Percentiles rank a stretch among this genome's conserved stretches.
Evolutionary conservation across 2,329 filamentous ascomycete species (phyloP).

Genomic region (Xylariaceae sp.): DNA sequence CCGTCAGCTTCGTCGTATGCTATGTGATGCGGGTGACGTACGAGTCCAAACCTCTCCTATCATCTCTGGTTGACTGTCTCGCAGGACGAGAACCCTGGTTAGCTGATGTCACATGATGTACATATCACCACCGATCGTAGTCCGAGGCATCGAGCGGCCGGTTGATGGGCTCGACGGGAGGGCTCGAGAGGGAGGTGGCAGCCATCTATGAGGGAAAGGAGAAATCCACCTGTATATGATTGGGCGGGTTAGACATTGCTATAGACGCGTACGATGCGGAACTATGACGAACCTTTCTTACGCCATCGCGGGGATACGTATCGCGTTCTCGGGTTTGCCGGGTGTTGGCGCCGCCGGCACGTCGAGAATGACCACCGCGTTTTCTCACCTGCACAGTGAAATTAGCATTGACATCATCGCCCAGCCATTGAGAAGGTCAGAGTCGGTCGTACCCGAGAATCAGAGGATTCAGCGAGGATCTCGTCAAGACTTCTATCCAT

Average conservation of each 20-base stretch:
- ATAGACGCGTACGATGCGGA: slow-evolving; percentile 21
- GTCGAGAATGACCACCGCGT: slow-evolving; percentile 27
- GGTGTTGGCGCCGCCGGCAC: slow-evolving; percentile 23
- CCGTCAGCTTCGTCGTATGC: slow-evolving; percentile 23
- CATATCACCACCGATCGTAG: slow-evolving; percentile 33
- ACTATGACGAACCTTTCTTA: slow-evolving; percentile 69
- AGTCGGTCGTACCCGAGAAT: slow-evolving; percentile 28
- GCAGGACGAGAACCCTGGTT: slow-evolving; percentile 46
- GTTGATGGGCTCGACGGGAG: slow-evolving; percentile 30
- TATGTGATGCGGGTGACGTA: slow-evolving; percentile 36
- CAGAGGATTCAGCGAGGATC: slow-evolving; percentile 34
- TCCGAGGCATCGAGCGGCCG: slow-evolving; percentile 33
- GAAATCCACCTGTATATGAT: slow-evolving; percentile 30
- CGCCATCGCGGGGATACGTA: slow-evolving; percentile 67
- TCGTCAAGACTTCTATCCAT: slow-evolving; percentile 35
- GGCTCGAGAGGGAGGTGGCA: slow-evolving; percentile 26
- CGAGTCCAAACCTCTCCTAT: slow-evolving; percentile 64
- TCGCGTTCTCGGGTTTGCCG: slow-evolving; percentile 36
- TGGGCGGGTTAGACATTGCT: slow-evolving; percentile 14
- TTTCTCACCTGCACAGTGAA: slow-evolving; percentile 14
- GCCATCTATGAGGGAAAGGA: slow-evolving; percentile 31
- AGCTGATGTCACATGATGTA: slow-evolving; percentile 38
- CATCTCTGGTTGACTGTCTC: slow-evolving; percentile 49
- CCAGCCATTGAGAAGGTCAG: not conserved
- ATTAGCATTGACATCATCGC: slow-evolving; percentile 1